Base-by-base conservation (phyloP, 495 filamentous ascomycete genomes). In the Neurospora cerealis region DNA sequence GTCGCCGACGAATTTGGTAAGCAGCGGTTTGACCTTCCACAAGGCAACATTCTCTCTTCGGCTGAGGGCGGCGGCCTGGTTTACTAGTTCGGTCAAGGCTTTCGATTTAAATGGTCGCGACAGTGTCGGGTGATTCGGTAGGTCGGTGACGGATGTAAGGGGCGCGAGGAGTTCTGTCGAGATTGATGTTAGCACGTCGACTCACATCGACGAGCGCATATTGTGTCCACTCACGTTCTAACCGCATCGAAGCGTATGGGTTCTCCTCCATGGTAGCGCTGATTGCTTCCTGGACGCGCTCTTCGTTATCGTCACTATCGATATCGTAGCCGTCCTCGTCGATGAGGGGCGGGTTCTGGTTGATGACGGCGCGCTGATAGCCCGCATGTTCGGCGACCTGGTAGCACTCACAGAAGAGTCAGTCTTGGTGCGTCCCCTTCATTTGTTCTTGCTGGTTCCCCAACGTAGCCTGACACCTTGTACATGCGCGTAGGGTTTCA, bases 241-340 rank as follows among this genome's bases (percentile, higher is more conserved):
- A 85, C 60, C 88, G 89, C 60, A 98, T 89, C 21, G 91, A 91
- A 34, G 90, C 87, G 76, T 96, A 97, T 19, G 94, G 93, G 77
- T 97, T 92, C 69, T 92, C 90, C 76, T 95, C 93, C 66, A 91
- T 89, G 7, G 88, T 91, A 24, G 89, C 86, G 19, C 88, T 87
- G 74, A 93, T 86, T 17, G 89, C 91, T 78, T 92, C 90, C 76
- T 85, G 83, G 34, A 86, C 78, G 71, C 85, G 86, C 42, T 86
- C 85, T 73, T 93, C 92, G 77, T 95, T 93, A 77, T 93, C 90
- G 70, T 93, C 91, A 78, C 91, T 92, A 62, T 93, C 91, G 34
- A 96, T 83, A 76, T 96, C 92, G 75, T 94, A 93, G 62, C 95
- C 94, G 75, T 97, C 92, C 11, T 93, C 92, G 80, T 98, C 94